Percentiles rank a stretch among this genome's conserved stretches.
These are phyloP conservation scores for Rhynchospora pubera DNA, from an alignment of 176 grass and related monocot genomes.

Conservation along the genomic window DNA sequence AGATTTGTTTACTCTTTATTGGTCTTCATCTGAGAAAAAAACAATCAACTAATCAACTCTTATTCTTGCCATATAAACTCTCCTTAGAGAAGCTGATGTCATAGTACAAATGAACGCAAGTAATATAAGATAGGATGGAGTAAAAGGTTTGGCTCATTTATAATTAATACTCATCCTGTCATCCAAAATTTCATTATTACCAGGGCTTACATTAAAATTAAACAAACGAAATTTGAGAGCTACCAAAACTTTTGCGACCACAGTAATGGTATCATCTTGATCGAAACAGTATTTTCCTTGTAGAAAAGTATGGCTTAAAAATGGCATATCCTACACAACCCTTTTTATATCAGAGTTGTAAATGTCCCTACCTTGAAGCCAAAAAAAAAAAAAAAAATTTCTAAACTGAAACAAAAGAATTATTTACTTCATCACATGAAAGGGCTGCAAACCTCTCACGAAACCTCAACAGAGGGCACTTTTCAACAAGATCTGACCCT, in stretches of 20 bases:
- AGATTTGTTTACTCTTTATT: not conserved
- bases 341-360: not conserved
- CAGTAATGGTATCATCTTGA: not conserved
- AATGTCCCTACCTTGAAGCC: no score
- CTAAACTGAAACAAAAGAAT: constrained; percentile 16
- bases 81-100: not conserved
- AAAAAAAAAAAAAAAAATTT: not conserved
- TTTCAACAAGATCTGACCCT: constrained; percentile 49
- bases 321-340: not conserved
- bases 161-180: not conserved
- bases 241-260: not conserved
- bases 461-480: constrained; percentile 59
- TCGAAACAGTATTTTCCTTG: no score
- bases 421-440: constrained; percentile 29
- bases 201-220: not conserved
- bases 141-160: not conserved
- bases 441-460: constrained; percentile 57
- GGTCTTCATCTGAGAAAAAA: not conserved
- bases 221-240: not conserved
- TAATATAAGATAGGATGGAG: not conserved
- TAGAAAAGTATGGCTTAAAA: not conserved
- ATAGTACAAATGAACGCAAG: not conserved
- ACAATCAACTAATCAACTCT: not conserved
- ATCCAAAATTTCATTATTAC: not conserved
- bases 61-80: not conserved